These are phyloP conservation scores for Rhodofomes roseus DNA, from an alignment of 1,284 basidiomycete genomes.

Conservation along the genomic window DNA sequence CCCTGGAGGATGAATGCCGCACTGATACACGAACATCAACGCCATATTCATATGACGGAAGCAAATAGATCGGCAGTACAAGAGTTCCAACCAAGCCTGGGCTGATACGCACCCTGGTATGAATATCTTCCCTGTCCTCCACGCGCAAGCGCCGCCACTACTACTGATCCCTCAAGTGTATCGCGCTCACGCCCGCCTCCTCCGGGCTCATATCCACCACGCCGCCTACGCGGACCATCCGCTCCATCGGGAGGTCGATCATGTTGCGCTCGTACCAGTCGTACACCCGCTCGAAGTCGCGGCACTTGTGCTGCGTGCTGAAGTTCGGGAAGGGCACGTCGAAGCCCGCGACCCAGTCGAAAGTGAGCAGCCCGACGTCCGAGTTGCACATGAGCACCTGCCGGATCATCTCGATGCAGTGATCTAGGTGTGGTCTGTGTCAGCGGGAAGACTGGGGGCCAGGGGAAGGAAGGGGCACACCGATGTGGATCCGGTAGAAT, in stretches of 20 bases:
- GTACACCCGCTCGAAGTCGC: neutral
- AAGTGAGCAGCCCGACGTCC: neutral
- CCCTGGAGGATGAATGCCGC: too few species aligned
- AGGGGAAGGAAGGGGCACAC: too few species aligned
- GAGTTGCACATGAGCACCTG: neutral
- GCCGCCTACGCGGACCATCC: neutral
- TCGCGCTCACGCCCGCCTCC: neutral
- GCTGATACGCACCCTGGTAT: too few species aligned
- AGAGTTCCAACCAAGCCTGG: too few species aligned
- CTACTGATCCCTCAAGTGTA: too few species aligned
- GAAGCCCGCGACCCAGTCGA: slow-evolving; percentile 1
- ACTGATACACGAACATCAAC: too few species aligned
- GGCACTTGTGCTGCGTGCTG: neutral
- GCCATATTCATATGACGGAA: too few species aligned
- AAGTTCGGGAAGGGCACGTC: neutral
- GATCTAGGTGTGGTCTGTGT: neutral
- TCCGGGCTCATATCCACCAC: neutral
- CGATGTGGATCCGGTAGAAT: too few species aligned
- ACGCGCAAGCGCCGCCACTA: too few species aligned
- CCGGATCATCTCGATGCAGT: slow-evolving; percentile 1
- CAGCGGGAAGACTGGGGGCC: too few species aligned
- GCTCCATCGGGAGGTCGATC: neutral
- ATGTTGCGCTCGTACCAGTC: neutral
- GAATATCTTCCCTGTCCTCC: too few species aligned
- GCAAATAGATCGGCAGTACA: too few species aligned